Conservation (phyloP, 148 eudicot genomes). For the Fagopyrum tataricum region DNA sequence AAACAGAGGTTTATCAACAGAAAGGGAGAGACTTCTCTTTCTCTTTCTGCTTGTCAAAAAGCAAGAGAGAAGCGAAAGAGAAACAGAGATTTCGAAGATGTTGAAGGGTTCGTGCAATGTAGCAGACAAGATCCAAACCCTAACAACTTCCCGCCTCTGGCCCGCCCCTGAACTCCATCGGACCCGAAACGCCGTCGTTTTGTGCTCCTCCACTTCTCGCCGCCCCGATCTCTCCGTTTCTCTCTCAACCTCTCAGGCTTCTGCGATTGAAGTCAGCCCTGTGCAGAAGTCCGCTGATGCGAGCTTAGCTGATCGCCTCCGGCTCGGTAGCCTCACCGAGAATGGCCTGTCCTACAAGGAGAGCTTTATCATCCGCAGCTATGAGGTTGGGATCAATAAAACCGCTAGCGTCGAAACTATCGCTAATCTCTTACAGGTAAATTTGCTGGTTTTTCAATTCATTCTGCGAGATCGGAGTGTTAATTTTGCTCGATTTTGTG, state of each 20-base stretch:
- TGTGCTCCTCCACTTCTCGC: constrained; percentile 9
- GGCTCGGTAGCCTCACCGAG: constrained; percentile 70
- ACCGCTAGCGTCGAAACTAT: constrained; percentile 94
- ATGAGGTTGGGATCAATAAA: constrained; percentile 92
- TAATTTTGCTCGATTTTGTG: not conserved
- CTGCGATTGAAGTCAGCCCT: not conserved
- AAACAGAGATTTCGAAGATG: constrained; percentile 11
- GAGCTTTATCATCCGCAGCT: constrained; percentile 71
- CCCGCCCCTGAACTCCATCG: constrained; percentile 22
- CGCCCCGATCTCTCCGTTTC: constrained; percentile 6
- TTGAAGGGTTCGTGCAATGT: constrained; percentile 38
- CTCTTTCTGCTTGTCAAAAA: not conserved
- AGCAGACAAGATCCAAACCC: constrained; percentile 27
- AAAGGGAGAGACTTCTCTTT: not conserved
- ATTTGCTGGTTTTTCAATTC: not conserved
- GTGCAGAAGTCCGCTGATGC: not conserved
- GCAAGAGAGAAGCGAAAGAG: not conserved
- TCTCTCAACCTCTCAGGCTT: constrained; percentile 1
- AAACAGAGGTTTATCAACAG: constrained; percentile 3
- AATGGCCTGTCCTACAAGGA: constrained; percentile 82
- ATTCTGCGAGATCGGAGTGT: not conserved
- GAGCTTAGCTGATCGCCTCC: constrained; percentile 44
- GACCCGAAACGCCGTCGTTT: constrained; percentile 16
- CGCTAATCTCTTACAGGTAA: constrained; percentile 83
- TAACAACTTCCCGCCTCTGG: constrained; percentile 28